A percentile compares a stretch with the other conserved stretches of the same genome.
These are phyloP conservation scores for Aspergillus campestris DNA, from an alignment of 495 filamentous ascomycete species.

Conservation along the genomic window DNA sequence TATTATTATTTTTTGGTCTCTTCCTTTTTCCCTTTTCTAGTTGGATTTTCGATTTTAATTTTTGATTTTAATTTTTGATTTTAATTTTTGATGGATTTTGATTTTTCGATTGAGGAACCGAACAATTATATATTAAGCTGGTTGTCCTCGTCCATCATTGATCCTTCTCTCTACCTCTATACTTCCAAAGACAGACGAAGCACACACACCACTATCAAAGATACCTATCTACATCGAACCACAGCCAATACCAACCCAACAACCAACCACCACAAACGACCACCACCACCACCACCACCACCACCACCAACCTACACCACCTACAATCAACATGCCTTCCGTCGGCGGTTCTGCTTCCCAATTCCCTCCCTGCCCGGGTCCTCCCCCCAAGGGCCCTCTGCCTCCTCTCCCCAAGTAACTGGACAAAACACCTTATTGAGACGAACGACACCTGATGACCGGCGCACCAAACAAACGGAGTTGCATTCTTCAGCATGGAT, in stretches of 20 bases:
- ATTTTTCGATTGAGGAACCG: too few species aligned
- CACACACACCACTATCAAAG: too few species aligned
- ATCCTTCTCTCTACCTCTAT: background rate
- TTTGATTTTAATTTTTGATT: background rate
- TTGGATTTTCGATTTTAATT: background rate
- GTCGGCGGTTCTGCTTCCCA: conserved; percentile 54
- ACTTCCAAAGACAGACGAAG: background rate
- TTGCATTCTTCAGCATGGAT: conserved; percentile 25
- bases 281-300: conserved; percentile 1
- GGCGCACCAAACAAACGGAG: conserved; percentile 18
- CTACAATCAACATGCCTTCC: conserved; percentile 49
- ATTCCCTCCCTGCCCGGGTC: conserved; percentile 78
- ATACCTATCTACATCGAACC: too few species aligned
- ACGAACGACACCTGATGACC: conserved; percentile 24
- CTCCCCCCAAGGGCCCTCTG: conserved; percentile 74
- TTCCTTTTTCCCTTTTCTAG: conserved; percentile 1
- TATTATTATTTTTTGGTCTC: conserved; percentile 3
- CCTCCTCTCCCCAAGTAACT: conserved; percentile 71
- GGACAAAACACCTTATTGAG: conserved; percentile 21
- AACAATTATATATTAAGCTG: background rate
- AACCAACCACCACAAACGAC: background rate
- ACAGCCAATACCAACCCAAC: conserved; percentile 1
- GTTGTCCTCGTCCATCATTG: background rate
- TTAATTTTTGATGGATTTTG: background rate
- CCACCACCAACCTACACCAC: background rate